Percentiles rank a stretch among this genome's conserved stretches.
These are phyloP conservation scores for Mycena maculata DNA, from an alignment of 768 basidiomycete species.

Conservation along the genomic window DNA sequence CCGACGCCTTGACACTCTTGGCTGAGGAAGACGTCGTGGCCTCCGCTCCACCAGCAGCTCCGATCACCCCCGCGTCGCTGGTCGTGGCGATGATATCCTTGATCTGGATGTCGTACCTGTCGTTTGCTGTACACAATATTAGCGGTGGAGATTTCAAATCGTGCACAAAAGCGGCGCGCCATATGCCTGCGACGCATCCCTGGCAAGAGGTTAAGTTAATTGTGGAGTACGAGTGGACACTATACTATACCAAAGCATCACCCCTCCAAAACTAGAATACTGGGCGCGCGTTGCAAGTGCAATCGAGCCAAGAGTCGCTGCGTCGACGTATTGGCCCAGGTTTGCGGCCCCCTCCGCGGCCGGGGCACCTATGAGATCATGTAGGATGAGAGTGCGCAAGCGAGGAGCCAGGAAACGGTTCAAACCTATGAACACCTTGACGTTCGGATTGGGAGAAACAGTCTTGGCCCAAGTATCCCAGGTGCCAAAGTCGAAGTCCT, in stretches of 20 bases:
- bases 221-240: background rate
- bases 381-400: too few relatives aligned
- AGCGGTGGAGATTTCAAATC: background rate
- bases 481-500: constrained; percentile 57
- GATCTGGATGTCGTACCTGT: constrained; percentile 45
- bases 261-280: constrained; percentile 72
- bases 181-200: constrained; percentile 32
- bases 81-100: constrained; percentile 45
- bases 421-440: constrained; percentile 72
- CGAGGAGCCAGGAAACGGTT: too few relatives aligned
- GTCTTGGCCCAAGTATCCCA: constrained; percentile 75
- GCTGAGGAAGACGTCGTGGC: background rate
- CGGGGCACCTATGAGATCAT: too few relatives aligned
- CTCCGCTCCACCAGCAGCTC: constrained; percentile 46
- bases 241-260: constrained; percentile 55
- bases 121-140: constrained; percentile 40
- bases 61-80: constrained; percentile 25
- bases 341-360: constrained; percentile 55
- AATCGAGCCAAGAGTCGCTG: constrained; percentile 55
- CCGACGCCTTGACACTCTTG: too few relatives aligned
- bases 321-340: constrained; percentile 63
- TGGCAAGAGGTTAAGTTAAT: background rate
- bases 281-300: constrained; percentile 57
- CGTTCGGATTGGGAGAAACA: constrained; percentile 62
- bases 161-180: constrained; percentile 1